phyloP scores from a whole-genome alignment of 768 basidiomycete species.

The Termitomyces sp. region DNA sequence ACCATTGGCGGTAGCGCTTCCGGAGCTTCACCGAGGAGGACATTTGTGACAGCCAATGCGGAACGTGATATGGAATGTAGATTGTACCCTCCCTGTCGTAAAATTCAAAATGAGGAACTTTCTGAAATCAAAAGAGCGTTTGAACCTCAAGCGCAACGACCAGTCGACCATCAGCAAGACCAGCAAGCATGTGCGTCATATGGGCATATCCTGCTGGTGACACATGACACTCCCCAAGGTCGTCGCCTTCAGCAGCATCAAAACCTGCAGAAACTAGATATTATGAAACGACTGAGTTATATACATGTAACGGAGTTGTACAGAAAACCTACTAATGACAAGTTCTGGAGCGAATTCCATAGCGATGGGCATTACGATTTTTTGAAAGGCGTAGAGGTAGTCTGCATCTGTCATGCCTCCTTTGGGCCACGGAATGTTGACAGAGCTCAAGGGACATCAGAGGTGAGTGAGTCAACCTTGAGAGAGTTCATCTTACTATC shows the following conservation, averaged over 20 bases:
- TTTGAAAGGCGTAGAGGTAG: conserved; percentile 95
- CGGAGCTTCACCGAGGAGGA: conserved; percentile 89
- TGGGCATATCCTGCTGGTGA: conserved; percentile 92
- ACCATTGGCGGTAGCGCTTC: conserved; percentile 65
- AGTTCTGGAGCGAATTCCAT: conserved; percentile 95
- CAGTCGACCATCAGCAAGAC: conserved; percentile 81
- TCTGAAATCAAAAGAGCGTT: background rate
- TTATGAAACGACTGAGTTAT: background rate
- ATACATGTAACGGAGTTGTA: background rate
- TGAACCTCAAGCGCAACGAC: conserved; percentile 91
- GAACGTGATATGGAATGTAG: conserved; percentile 84
- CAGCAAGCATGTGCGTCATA: conserved; percentile 96
- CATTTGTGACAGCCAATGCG: conserved; percentile 77
- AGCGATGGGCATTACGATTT: conserved; percentile 94
- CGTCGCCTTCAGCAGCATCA: conserved; percentile 92
- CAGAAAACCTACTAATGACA: conserved; percentile 72
- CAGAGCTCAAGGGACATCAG: conserved; percentile 50
- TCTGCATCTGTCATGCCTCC: conserved; percentile 90
- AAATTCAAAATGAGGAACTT: background rate
- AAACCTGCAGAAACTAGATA: conserved; percentile 91
- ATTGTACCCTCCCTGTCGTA: conserved; percentile 86
- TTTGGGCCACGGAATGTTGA: conserved; percentile 94
- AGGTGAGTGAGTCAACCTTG: background rate
- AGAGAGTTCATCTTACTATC: conserved; percentile 57
- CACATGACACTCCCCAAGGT: conserved; percentile 87